Base-by-base conservation (phyloP, 495 filamentous ascomycete species). In the Talaromyces thailandensis region DNA sequence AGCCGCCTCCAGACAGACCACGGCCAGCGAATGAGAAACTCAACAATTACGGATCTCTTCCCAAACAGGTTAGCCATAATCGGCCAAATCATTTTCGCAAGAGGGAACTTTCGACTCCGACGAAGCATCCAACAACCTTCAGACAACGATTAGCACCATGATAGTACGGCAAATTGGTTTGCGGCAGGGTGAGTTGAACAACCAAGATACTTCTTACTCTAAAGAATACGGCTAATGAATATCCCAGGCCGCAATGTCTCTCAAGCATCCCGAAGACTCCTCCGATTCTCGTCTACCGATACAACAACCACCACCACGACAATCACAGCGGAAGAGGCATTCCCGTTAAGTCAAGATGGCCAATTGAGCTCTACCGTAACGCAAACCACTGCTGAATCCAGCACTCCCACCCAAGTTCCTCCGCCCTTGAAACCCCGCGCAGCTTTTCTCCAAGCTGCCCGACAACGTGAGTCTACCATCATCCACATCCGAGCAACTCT, bases 181-280 rank as follows among this genome's bases (percentile, higher is more conserved):
- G 74, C 75, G 76, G 73, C 77, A 78, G 62, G 73, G 77, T 80
- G 52, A 69, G 77, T 24, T 52, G 1, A 5, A 51, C 23, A 11
- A 16, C 9, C 9, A 23, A 2, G 23, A 12, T 25, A 14, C 4
- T 16, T 21, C 6, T 31, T 18, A 8, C 21, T 57, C 12, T 1
- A 26, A n/a, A 48, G 6, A 0, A 0, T 14, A 45, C n/a, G 7
- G 11, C 64, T 67, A 60, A 66, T 64, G 40, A 11, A 35, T n/a
- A 32, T 4, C n/a, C n/a, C 65, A 79, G 77, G 75, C 72, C 77
- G 77, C 76, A 73, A 76, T 67, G 65, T 78, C 56, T 65, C 73
- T 52, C 72, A 72, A 64, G 71, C 66, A 67, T 63, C 71, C 66
- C 73, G 70, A 58, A 69, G 73, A 51, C 67, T 70, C 58, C 68